Base-by-base conservation (phyloP, 2,329 filamentous ascomycete genomes). In the Akanthomyces uredinophilus region DNA sequence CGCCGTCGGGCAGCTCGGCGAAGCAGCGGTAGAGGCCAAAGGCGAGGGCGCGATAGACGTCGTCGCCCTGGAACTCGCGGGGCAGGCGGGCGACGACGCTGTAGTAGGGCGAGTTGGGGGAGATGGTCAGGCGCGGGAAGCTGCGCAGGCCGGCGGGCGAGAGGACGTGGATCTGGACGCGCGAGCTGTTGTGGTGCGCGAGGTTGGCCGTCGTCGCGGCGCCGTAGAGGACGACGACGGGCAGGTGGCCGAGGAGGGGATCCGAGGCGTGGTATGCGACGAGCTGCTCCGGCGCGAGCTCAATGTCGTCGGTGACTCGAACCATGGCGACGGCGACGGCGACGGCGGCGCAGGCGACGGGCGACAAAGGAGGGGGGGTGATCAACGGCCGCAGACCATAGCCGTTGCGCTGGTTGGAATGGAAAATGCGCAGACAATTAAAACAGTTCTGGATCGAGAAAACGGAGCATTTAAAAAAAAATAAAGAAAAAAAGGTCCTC, bases 1-100 rank as follows among this genome's bases (percentile, higher is more conserved):
- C 88, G 43, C 83, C 80, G 60, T 89, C 84, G 24, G 93, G 87
- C 58, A 99, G 81, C 76, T 98, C 94, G 64, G 85, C 84, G 72
- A 97, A 98, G 80, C 97, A 99, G 74, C 96, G 97, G 79, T 89
- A 89, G 67, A 99, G 81, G 62, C 91, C 92, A 75, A 98, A 96
- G 53, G 94, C 95, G 61, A 99, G 83, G 20, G 89, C 95, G 51
- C 95, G 88, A 76, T 90, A 96, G 66, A 96, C 83, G 75, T 98
- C 94, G 73, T 98, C 94, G 70, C 94, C 94, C 79, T 98, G 95
- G 75, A 93, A 92, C 73, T 97, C 94, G 72, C 92, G 89, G 47
- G 95, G 92, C 49, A 99, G 83, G 73, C 93, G 87, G 72, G 91
- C 88, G 74, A 99, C 95, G 60, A 93, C 94, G 67, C 87, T 85